Percentiles rank a stretch among this genome's conserved stretches.
Conservation (phyloP, 1,284 basidiomycete genomes). For the Ustilago hordei region DNA sequence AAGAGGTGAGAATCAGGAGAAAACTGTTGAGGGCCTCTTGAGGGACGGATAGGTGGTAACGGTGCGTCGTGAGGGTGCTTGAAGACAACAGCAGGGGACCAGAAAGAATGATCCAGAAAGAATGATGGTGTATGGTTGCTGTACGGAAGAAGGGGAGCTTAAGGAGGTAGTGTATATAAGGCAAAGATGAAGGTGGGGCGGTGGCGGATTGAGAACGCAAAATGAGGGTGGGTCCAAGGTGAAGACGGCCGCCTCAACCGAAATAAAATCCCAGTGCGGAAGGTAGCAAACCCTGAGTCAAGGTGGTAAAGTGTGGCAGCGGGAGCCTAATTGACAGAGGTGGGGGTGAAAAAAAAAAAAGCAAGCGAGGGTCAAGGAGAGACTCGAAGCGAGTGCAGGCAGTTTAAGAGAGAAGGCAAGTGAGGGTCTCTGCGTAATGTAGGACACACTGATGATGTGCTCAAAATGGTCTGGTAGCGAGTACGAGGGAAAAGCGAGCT, state of each 20-base stretch:
- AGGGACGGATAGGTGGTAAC: background rate
- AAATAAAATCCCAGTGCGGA: constrained; percentile 19
- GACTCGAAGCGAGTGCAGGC: constrained; percentile 14
- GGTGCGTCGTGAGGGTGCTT: constrained; percentile 4
- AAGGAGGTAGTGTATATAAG: constrained; percentile 16
- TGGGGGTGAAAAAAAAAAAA: background rate
- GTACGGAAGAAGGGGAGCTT: too few relatives aligned
- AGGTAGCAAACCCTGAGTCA: constrained; percentile 12
- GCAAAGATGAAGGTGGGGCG: background rate
- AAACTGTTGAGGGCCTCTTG: constrained; percentile 9
- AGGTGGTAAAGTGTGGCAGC: constrained; percentile 31
- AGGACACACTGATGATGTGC: constrained; percentile 23
- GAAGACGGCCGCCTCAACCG: constrained; percentile 6
- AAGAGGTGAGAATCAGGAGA: background rate
- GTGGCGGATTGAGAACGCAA: background rate
- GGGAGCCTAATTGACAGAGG: constrained; percentile 16
- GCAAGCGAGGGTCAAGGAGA: constrained; percentile 8
- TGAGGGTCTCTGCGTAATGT: background rate
- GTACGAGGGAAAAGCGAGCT: constrained; percentile 12
- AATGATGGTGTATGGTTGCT: background rate
- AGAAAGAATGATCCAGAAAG: background rate
- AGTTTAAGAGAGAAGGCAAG: background rate
- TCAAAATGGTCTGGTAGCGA: constrained; percentile 7
- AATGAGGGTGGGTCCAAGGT: background rate
- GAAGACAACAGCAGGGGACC: background rate